Base-by-base conservation (phyloP, 192 early-diverging fungal species). In the Coemansia sp. region DNA sequence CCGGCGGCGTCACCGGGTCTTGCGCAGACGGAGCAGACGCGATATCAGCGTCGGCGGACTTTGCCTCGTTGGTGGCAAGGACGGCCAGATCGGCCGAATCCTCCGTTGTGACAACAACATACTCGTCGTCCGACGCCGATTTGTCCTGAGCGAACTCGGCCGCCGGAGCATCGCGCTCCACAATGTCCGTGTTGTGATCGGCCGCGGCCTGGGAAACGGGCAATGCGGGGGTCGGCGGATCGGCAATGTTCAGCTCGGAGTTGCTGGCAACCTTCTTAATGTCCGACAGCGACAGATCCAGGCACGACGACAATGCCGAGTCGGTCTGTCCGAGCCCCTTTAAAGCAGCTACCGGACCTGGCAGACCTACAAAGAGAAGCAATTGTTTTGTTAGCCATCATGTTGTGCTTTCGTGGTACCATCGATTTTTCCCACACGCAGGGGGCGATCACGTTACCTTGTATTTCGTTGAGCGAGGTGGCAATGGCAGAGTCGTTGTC, bases 281-380 rank as follows among this genome's bases (percentile, higher is more conserved):
- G 27, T 74, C 70, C 12, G 70, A 66, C 19, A 74, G 60, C 14
- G 60, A 44, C 21, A 74, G 60, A 51, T 74, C 70, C 15, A 60
- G 50, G 22, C 64, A 74, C 12, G 70, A 63, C 2, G 70, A 74
- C 14, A 40, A 43, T 6, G 70, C 70, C 44, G 70, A 67, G 12
- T 62, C 59, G 12, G 45, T 30, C 34, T 63, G 55, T 32, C 43
- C 50, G 12, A 59, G 50, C 5, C 41, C 58, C 40, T 47, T 66
- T 19, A 65, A 32, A 12, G 55, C 62, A n/a, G 57, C 46, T n/a
- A 61, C 49, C 3, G 58, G 43, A 1, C 53, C 69, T 4, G 62
- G 43, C 12, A 36, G 32, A 28, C 31, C 69, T 55, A 53, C 22
- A 30, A 50, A 34, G 21, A 30, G 31, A 48, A 31, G 11, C 19